Evolutionary conservation across 1,284 basidiomycete species (phyloP).

Genomic region (Ustilago vetiveriae): DNA sequence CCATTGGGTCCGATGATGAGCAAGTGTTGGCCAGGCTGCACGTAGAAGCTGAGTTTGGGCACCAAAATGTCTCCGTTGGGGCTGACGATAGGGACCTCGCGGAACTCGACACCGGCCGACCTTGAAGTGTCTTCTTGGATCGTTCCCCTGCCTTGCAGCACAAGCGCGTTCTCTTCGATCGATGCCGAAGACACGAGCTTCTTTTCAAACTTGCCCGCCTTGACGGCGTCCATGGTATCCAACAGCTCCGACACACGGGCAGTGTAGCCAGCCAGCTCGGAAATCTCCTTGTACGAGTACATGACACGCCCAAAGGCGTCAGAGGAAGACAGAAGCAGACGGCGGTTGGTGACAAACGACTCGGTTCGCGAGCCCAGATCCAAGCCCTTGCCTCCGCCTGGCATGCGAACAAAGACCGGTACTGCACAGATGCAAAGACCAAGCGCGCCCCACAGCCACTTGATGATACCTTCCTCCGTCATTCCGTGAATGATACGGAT

Average conservation of each 20-base stretch:
- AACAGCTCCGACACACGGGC: constrained; percentile 87
- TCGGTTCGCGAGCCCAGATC: constrained; percentile 66
- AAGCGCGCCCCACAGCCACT: constrained; percentile 94
- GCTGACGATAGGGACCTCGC: constrained; percentile 91
- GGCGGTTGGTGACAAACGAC: constrained; percentile 87
- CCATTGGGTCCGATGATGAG: constrained; percentile 75
- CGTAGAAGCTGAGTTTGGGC: constrained; percentile 79
- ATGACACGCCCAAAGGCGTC: constrained; percentile 77
- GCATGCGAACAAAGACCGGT: constrained; percentile 89
- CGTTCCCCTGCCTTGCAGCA: constrained; percentile 81
- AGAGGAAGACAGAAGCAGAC: constrained; percentile 78
- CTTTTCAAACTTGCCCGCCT: constrained; percentile 86
- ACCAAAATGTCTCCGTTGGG: constrained; percentile 95
- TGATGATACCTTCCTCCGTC: constrained; percentile 84
- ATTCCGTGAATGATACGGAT: constrained; percentile 90
- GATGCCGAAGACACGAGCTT: constrained; percentile 76
- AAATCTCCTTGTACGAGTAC: constrained; percentile 93
- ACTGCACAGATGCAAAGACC: constrained; percentile 92
- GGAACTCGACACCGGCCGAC: constrained; percentile 81
- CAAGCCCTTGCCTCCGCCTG: constrained; percentile 70
- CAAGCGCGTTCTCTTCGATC: constrained; percentile 81
- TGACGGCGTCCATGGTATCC: constrained; percentile 89
- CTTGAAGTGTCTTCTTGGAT: constrained; percentile 68
- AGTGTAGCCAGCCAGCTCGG: constrained; percentile 95
- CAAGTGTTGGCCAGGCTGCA: constrained; percentile 82